phyloP scores from a whole-genome alignment of 305 asterid genomes.

The Fraxinus floribunda region DNA sequence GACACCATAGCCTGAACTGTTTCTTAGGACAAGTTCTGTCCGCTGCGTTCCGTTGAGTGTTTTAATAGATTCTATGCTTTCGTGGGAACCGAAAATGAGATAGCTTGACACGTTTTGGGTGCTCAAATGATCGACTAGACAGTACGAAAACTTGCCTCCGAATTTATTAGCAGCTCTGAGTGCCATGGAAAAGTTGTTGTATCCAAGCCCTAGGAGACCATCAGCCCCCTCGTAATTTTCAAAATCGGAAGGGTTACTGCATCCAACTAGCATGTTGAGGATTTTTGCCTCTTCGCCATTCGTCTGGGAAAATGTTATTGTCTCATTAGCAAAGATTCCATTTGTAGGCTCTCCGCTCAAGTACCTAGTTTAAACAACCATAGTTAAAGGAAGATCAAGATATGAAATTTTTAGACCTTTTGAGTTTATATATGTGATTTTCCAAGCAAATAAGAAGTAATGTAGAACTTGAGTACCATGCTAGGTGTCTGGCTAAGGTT shows the following conservation, averaged over 20 bases:
- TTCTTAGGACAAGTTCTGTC: constrained; percentile 46
- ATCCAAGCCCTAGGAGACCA: constrained; percentile 58
- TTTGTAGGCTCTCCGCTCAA: constrained; percentile 40
- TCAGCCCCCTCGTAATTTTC: constrained; percentile 30
- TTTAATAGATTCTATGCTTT: neutral
- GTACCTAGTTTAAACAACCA: constrained; percentile 37
- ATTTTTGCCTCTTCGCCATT: constrained; percentile 31
- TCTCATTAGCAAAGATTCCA: constrained; percentile 50
- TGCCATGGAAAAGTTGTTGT: constrained; percentile 47
- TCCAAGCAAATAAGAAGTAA: neutral
- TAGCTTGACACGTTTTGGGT: constrained; percentile 43
- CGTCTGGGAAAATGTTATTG: constrained; percentile 34
- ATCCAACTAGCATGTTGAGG: constrained; percentile 43
- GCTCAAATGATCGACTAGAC: constrained; percentile 56
- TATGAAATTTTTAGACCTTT: neutral
- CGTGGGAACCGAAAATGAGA: constrained; percentile 42
- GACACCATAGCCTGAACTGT: constrained; percentile 36
- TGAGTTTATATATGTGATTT: neutral
- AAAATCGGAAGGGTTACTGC: constrained; percentile 37
- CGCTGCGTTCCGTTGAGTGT: constrained; percentile 24
- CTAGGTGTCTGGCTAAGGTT: neutral
- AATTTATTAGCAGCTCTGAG: constrained; percentile 28
- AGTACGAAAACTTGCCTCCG: constrained; percentile 58
- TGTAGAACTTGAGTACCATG: neutral
- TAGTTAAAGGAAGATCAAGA: neutral